phyloP scores from a whole-genome alignment of 768 basidiomycete species.

The Pulveroboletus sp. region DNA sequence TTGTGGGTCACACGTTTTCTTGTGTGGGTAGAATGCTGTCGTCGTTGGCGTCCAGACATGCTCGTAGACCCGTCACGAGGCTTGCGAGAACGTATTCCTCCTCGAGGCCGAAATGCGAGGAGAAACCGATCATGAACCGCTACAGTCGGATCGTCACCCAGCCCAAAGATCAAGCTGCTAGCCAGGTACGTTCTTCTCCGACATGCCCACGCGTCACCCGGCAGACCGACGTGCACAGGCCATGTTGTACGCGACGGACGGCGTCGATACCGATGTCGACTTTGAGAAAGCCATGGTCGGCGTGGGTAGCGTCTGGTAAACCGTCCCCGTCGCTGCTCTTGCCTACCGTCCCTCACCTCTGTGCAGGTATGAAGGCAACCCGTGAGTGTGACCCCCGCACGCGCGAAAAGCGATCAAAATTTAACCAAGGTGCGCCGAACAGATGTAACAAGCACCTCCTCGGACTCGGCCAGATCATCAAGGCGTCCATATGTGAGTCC shows the following conservation, averaged over 20 bases:
- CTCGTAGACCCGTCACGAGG: conserved; percentile 8
- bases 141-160: conserved; percentile 83
- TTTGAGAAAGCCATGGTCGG: conserved; percentile 97
- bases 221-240: conserved; percentile 48
- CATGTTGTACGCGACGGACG: conserved; percentile 99
- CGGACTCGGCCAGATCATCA: conserved; percentile 81
- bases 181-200: conserved; percentile 54
- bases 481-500: conserved; percentile 66
- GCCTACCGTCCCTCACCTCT: conserved; percentile 13
- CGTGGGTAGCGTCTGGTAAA: conserved; percentile 92
- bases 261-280: conserved; percentile 73
- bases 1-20: no score
- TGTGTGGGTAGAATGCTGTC: conserved; percentile 17
- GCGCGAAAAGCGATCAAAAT: neutral
- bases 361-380: conserved; percentile 95
- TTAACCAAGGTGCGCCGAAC: conserved; percentile 1
- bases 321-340: conserved; percentile 11
- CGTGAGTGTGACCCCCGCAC: conserved; percentile 54
- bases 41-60: conserved; percentile 19
- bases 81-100: conserved; percentile 37
- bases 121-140: conserved; percentile 51
- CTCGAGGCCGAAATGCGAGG: conserved; percentile 36
- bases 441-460: conserved; percentile 96
- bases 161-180: conserved; percentile 92
- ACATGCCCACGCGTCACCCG: neutral